These are phyloP conservation scores for Sarocladium brachiariae DNA, from an alignment of 2,329 filamentous ascomycete species.

Conservation along the genomic window DNA sequence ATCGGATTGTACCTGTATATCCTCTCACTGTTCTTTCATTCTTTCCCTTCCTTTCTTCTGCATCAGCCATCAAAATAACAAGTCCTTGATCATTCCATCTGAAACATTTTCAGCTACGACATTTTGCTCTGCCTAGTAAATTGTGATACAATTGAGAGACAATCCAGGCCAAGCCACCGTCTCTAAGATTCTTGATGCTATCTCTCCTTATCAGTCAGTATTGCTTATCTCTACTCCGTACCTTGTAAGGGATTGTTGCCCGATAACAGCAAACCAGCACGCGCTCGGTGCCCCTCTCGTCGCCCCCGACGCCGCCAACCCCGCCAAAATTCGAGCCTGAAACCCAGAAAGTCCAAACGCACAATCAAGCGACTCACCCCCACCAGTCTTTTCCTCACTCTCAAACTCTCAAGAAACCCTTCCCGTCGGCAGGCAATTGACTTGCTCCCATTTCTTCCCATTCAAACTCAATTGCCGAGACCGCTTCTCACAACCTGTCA, in stretches of 20 bases:
- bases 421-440: slow-evolving; percentile 5
- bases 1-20: not conserved
- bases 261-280: no score
- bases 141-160: not conserved
- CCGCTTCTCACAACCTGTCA: not conserved
- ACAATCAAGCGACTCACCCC: no score
- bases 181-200: not conserved
- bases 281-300: not conserved
- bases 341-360: not conserved
- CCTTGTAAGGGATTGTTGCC: no score
- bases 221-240: slow-evolving; percentile 8
- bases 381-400: not conserved
- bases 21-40: no score
- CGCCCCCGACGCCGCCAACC: not conserved
- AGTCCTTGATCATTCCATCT: not conserved
- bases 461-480: not conserved
- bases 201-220: not conserved
- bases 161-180: not conserved
- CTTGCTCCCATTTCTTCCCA: not conserved
- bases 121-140: not conserved
- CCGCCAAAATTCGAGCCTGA: slow-evolving; percentile 9
- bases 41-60: no score
- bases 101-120: not conserved
- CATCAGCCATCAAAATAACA: not conserved
- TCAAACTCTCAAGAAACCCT: not conserved